Base-by-base conservation (phyloP, 1,284 basidiomycete species). In the Apiotrichum domesticum region DNA sequence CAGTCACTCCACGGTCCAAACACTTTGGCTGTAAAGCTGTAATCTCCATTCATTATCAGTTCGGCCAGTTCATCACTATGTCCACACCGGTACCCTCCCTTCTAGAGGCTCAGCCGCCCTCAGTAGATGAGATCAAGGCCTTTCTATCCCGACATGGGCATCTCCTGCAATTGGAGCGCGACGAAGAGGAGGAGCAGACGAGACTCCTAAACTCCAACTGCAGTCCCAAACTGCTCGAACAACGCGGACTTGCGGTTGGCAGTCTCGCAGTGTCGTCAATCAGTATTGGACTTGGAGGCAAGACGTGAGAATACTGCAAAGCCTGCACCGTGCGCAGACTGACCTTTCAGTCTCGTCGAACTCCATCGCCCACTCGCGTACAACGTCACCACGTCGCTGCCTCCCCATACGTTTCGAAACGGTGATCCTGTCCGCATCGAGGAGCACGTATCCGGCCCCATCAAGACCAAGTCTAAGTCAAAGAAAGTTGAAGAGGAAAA, bases 341-440 rank as follows among this genome's bases (percentile, higher is more conserved):
- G 49, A 56, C 42, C 13, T 9, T 3, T 1, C 63, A 93, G 90
- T 55, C 77, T 96, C 53, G 82, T 96, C 45, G 91, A 95, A 75
- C 79, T 97, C 13, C 87, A 92, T 69, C 80, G 90, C 58, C 88
- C 92, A 0, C 77, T 84, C 5, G 90, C 89, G 13, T 88, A 90
- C 67, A 87, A 93, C 68, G 78, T 83, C 1, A 83, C 79, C 32
- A 79, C 84, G 0, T 63, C 82, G 1, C 87, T 96, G 60, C 90
- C 90, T 7, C 87, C 90, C 4, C 92, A 97, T 77, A 86, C 84
- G 0, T 84, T 96, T 66, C 83, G 91, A 67, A 80, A 84, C 10
- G 88, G 88, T 14, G 92, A 96, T 75, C 79, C 94, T 21, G 90
- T 87, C 9, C 81, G 87, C 13, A 85, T 96, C 35, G 88, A 93